Conservation (phyloP, 768 basidiomycete genomes). For the Rhodotorula toruloides region DNA sequence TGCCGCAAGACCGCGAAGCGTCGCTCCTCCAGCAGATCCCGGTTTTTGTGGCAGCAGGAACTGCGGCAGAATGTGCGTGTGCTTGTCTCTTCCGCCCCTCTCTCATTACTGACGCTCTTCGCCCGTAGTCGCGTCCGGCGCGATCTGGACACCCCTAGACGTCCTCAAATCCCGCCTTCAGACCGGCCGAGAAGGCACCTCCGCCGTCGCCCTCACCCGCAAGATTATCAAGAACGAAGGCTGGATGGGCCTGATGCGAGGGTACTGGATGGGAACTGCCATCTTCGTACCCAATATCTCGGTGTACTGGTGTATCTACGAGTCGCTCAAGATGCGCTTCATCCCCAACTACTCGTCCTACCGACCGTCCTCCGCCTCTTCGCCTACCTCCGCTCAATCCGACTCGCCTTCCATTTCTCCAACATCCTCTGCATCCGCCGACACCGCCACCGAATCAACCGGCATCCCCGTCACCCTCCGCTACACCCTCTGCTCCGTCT, state of each 20-base stretch:
- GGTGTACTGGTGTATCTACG: slow-evolving; percentile 39
- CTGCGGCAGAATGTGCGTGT: slow-evolving; percentile 36
- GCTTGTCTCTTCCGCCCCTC: not conserved
- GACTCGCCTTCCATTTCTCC: not conserved
- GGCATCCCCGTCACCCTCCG: slow-evolving; percentile 28
- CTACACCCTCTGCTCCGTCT: slow-evolving; percentile 39
- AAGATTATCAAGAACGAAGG: slow-evolving; percentile 40
- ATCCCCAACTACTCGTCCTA: slow-evolving; percentile 36
- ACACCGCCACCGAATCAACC: not conserved
- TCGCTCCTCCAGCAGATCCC: slow-evolving; percentile 34
- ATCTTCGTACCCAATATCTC: slow-evolving; percentile 29
- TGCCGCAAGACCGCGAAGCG: slow-evolving; percentile 30
- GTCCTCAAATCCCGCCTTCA: slow-evolving; percentile 39
- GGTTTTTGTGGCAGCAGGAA: slow-evolving; percentile 38
- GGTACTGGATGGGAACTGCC: slow-evolving; percentile 32
- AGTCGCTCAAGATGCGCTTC: slow-evolving; percentile 38
- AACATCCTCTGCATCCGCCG: not conserved
- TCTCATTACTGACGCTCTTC: not conserved
- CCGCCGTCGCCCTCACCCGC: slow-evolving; percentile 24
- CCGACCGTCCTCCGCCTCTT: slow-evolving; percentile 4
- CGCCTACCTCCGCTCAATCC: not conserved
- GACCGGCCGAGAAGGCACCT: slow-evolving; percentile 38
- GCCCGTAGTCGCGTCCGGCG: slow-evolving; percentile 35
- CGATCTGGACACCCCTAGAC: slow-evolving; percentile 38
- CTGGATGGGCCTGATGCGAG: slow-evolving; percentile 35